phyloP scores from a whole-genome alignment of 768 basidiomycete genomes.

The Crassisporium funariophilum region DNA sequence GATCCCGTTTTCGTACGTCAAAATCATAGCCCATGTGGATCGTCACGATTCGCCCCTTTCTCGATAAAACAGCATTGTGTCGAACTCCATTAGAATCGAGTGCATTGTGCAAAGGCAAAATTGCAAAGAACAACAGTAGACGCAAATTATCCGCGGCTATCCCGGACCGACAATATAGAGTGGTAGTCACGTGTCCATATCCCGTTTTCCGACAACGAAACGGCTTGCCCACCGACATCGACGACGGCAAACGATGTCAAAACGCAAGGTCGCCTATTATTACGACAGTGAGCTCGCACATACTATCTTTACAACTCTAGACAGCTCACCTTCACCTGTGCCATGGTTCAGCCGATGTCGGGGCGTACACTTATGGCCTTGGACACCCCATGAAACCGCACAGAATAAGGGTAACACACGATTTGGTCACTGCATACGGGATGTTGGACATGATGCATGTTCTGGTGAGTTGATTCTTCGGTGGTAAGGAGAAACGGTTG shows the following conservation, averaged over 20 bases:
- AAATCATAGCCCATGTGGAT: no score
- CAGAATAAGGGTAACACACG: constrained; percentile 91
- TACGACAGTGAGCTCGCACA: constrained; percentile 63
- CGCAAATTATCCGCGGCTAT: no score
- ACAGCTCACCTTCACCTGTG: constrained; percentile 2
- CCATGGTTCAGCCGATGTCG: constrained; percentile 58
- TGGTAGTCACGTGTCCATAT: no score
- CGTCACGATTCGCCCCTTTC: no score
- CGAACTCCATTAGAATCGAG: no score
- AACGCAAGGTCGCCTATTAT: constrained; percentile 77
- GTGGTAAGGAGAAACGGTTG: neutral
- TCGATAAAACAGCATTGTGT: no score
- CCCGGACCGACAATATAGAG: no score
- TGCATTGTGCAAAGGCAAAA: no score
- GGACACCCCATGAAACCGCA: constrained; percentile 98
- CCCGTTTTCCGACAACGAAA: no score
- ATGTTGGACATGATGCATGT: constrained; percentile 96
- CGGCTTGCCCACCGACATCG: constrained; percentile 31
- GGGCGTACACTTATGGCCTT: constrained; percentile 77
- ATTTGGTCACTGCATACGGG: constrained; percentile 86
- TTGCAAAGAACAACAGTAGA: no score
- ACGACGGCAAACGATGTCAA: constrained; percentile 57
- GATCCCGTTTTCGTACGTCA: no score
- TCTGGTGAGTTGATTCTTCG: constrained; percentile 53
- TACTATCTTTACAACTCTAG: neutral